These are phyloP conservation scores for Tuber umbilicatum DNA, from an alignment of 495 filamentous ascomycete species.

Conservation along the genomic window DNA sequence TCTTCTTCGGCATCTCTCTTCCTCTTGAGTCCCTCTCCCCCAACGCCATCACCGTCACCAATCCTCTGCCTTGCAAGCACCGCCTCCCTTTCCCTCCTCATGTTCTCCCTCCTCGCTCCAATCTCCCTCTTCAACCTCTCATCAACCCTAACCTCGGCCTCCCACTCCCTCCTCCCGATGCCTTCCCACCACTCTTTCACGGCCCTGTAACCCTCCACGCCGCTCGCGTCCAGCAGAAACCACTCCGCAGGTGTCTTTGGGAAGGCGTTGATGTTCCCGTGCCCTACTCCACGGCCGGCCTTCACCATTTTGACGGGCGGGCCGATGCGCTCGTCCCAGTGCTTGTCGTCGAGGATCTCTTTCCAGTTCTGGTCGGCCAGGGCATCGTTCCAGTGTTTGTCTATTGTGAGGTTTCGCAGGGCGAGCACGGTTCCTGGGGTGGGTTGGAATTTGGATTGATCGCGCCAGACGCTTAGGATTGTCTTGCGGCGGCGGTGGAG, in stretches of 20 bases:
- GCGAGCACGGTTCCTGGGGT: constrained; percentile 25
- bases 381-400: constrained; percentile 18
- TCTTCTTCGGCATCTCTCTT: not conserved
- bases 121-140: not conserved
- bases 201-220: constrained; percentile 16
- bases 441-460: constrained; percentile 20
- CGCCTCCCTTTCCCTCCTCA: not conserved
- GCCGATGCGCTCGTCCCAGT: constrained; percentile 22
- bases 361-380: constrained; percentile 5
- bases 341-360: not conserved
- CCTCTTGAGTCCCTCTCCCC: not conserved
- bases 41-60: not conserved
- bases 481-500: constrained; percentile 26
- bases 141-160: not conserved
- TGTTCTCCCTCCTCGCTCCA: not conserved
- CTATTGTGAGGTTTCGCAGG: constrained; percentile 15
- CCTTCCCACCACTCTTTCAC: constrained; percentile 21
- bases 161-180: not conserved
- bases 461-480: constrained; percentile 29
- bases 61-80: not conserved
- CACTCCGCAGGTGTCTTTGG: constrained; percentile 4
- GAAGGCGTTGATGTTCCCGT: constrained; percentile 11
- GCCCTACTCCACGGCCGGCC: constrained; percentile 8
- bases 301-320: constrained; percentile 8
- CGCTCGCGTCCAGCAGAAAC: constrained; percentile 21